Conservation (phyloP, 768 basidiomycete genomes). For the Leccinum disarticulatum region DNA sequence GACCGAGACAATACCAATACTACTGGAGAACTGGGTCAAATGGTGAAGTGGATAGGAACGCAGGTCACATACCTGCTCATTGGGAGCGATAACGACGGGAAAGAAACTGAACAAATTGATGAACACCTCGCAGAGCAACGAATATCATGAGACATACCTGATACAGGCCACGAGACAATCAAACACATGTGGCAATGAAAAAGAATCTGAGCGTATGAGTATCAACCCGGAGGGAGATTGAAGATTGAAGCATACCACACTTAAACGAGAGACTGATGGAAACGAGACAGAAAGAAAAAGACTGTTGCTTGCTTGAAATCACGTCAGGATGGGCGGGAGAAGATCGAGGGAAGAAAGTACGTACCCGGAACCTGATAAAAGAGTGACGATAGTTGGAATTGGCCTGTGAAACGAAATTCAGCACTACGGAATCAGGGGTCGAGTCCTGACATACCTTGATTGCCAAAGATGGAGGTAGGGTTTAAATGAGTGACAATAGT, state of each 20-base stretch:
- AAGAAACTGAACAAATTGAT: neutral
- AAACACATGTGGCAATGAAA: neutral
- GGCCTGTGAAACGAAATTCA: neutral
- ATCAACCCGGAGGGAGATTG: neutral
- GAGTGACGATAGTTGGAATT: slow-evolving; percentile 17
- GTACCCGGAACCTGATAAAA: slow-evolving; percentile 2
- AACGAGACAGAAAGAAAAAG: slow-evolving; percentile 1
- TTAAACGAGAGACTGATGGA: neutral
- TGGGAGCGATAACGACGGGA: neutral
- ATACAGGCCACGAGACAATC: neutral
- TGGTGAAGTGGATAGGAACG: neutral
- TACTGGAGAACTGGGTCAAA: neutral
- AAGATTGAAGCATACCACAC: slow-evolving; percentile 2
- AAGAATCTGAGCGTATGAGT: neutral
- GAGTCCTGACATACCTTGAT: neutral
- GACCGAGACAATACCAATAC: slow-evolving; percentile 11
- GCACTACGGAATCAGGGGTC: neutral
- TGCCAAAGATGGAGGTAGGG: neutral
- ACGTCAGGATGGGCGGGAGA: neutral
- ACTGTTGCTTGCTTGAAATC: neutral
- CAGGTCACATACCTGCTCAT: slow-evolving; percentile 1
- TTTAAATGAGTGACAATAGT: slow-evolving; percentile 20
- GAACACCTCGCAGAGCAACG: neutral
- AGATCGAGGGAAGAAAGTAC: neutral
- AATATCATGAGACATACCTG: slow-evolving; percentile 1